Conservation (phyloP, 768 basidiomycete species). For the Tricholoma sp. region DNA sequence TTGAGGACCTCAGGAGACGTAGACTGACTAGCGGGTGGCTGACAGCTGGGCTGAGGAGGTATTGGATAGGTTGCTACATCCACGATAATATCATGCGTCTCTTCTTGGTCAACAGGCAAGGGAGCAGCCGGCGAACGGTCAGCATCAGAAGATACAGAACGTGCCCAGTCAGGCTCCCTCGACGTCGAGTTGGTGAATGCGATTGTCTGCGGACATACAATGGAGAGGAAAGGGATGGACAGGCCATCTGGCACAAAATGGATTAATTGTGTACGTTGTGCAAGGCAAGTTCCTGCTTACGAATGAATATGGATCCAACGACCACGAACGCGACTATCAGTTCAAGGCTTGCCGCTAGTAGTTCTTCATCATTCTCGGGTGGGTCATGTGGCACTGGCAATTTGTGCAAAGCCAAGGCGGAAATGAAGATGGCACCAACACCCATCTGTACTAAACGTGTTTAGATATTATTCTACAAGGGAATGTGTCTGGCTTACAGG, state of each 20-base stretch:
- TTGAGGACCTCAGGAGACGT: not conserved
- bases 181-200: not conserved
- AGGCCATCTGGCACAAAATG: not conserved
- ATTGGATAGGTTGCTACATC: not conserved
- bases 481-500: slow-evolving; percentile 36
- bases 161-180: not conserved
- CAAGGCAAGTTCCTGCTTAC: slow-evolving; percentile 28
- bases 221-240: not conserved
- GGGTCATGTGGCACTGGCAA: slow-evolving; percentile 55
- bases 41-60: not conserved
- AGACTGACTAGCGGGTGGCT: not conserved
- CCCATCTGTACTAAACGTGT: slow-evolving; percentile 58
- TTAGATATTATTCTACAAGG: not conserved
- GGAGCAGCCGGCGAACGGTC: not conserved
- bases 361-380: slow-evolving; percentile 62
- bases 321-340: slow-evolving; percentile 89
- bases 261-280: no score
- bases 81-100: not conserved
- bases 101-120: not conserved
- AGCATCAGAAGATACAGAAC: not conserved
- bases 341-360: slow-evolving; percentile 65
- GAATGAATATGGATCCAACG: slow-evolving; percentile 77
- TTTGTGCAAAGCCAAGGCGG: slow-evolving; percentile 61
- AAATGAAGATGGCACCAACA: slow-evolving; percentile 87
- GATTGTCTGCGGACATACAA: not conserved